Base-by-base conservation (phyloP, 192 early-diverging fungal genomes). In the Backusella macrospora region DNA sequence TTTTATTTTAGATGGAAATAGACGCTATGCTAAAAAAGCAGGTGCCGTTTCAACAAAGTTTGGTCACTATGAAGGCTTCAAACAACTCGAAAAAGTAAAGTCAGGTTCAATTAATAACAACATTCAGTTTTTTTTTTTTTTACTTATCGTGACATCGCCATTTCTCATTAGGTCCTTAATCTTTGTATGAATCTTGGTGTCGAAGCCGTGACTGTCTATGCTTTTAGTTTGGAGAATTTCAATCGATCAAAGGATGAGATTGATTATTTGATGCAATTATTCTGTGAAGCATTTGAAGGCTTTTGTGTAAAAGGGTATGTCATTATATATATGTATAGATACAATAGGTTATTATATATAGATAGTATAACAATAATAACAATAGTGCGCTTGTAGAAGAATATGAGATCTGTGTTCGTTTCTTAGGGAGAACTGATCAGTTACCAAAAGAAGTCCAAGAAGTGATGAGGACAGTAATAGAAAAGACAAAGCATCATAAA, bases 141-240 rank as follows among this genome's bases (percentile, higher is more conserved):
- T 39, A 26, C 38, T 42, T 68, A 42, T 34, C 9, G 64, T 65
- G 23, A 47, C 26, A 52, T 18, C 29, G 29, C 29, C 29, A 34
- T 34, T 34, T 1, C 29, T 34, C 29, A 34, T 34, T 75, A 96
- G 93, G 89, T 89, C 4, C 83, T 99, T 9, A 92, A 95, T 55
- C 91, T 95, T 82, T 98, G 94, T 75, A 88, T 96, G 78, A 81
- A 92, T 12, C 85, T 98, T 23, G 96, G 96, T 7, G 81, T 99
- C 21, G 82, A 89, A 65, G 86, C 88, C 5, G 94, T 99, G 14
- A 97, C 95, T 38, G 92, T 98, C 7, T 99, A 94, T 81, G 98
- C 98, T 26, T 98, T 99, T 85, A 96, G 95, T 68, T 96, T 97
- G 59, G 96, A 98, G 76, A 99, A 99, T 84, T 99, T 99, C 79